Evolutionary conservation across 768 basidiomycete genomes (phyloP), one percentile per base, ranked within the genome.

Genomic region (Boletellus emodensis): DNA sequence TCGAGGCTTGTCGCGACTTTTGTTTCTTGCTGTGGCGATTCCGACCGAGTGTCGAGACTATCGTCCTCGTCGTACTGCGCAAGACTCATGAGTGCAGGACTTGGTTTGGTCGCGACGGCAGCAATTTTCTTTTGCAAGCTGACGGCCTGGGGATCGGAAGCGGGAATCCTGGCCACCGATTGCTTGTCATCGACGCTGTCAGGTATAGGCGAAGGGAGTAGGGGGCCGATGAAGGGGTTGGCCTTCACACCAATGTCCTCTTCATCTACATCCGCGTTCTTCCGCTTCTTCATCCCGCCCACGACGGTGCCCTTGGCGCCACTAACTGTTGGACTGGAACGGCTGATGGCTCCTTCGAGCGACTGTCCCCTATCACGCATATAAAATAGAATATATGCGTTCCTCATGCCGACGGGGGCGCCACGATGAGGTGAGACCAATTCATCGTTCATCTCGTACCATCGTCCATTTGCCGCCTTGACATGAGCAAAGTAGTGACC

Each of bases 391-490:
- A 98, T 81, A 58, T 99, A 99, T 51, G 96, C 96, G 61, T 80
- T 90, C 69, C 82, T 85, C 71, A 83, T 80, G 49, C 71, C 68
- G 26, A 84, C 69, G 1, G 90, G 85, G 5, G 78, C 57, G 14
- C 66, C 55, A 15, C 57, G 63, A 13, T 68, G 61, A 4, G 70
- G 61, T 10, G 76, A 70, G 20, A 94, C 87, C 40, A 73, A 73
- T 26, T 94, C 91, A 64, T 99, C 96, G 71, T 99, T 95, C 85
- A 94, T 94, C 71, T 92, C 85, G 71, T 79, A 84, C 94, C 94
- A 99, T 33, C 71, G 71, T 11, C 83, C 85, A 32, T 79, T 72
- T 33, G 75, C 76, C 36, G 81, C 76, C 65, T 84, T 90, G 61
- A 96, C 83, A 60, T 82, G 85, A 15, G 94, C 86, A 56, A 83